Base-by-base conservation (phyloP, 108 stramenopile species). In the Cyclostephanos tholiformis region DNA sequence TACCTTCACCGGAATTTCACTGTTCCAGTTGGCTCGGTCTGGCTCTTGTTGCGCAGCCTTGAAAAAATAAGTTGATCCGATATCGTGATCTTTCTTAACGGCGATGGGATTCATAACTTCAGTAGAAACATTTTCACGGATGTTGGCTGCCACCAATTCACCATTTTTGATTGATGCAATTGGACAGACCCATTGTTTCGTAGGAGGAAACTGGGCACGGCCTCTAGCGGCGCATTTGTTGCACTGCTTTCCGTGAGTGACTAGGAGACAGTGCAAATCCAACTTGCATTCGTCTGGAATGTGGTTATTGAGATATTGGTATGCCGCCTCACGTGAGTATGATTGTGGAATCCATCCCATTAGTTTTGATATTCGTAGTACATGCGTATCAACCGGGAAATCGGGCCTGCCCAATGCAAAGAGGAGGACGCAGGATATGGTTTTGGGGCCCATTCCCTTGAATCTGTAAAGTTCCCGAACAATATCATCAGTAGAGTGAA, bases 351-450 rank as follows among this genome's bases (percentile, higher is more conserved):
- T 79, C 92, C 92, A 93, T 17, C 70, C 64, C 67, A 86, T 57
- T 53, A 73, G 74, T 71, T 88, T 79, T 9, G 88, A 65, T 41
- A 93, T 93, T 7, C 89, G 77, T 17, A 81, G 74, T 10, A 93
- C 92, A 56, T 93, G 92, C 11, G 92, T 93, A 65, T 93, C 92
- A 2, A 93, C 92, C 4, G 92, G 89, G 53, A 93, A 93, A 52
- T 93, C 92, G n/a, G 74, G 70, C 38, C 82, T 62, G 11, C 85
- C 88, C 53, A 93, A 63, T 8, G 88, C 83, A 73, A 93, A 93
- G 30, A 93, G 65, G 36, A 90, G 60, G 20, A 93, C 92, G 68
- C 92, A 93, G 12, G 89, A 87, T n/a, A 93, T 85, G 4, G 92
- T 93, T 59, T 93, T 93, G 26, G 88, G 88, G 27, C 92, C 92